phyloP scores from a whole-genome alignment of 2,329 filamentous ascomycete genomes.

The Knoxdaviesia proteae region DNA sequence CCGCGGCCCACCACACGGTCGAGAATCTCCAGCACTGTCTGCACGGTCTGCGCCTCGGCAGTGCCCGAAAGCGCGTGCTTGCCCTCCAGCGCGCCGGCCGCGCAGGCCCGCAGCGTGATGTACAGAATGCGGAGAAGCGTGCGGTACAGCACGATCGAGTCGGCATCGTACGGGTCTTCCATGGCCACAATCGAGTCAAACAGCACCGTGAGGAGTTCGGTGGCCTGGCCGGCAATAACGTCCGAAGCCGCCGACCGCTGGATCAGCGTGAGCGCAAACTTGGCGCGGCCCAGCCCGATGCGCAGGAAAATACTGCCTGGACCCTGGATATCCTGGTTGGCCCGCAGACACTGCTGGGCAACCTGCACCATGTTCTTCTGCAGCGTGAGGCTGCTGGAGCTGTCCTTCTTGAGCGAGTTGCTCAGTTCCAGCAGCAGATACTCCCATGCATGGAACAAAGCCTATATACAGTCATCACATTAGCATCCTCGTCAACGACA shows the following conservation, averaged over 20 bases:
- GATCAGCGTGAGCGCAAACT: conserved; percentile 62
- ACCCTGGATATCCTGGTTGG: conserved; percentile 52
- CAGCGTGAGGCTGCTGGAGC: conserved; percentile 25
- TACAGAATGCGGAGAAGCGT: conserved; percentile 70
- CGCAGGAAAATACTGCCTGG: conserved; percentile 67
- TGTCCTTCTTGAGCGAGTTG: conserved; percentile 24
- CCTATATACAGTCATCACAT: conserved; percentile 22
- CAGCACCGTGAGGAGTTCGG: conserved; percentile 27
- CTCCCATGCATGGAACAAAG: conserved; percentile 77
- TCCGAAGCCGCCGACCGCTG: conserved; percentile 51
- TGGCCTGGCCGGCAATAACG: conserved; percentile 26
- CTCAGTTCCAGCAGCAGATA: conserved; percentile 69
- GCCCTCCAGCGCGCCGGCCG: conserved; percentile 9
- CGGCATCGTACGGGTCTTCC: conserved; percentile 29
- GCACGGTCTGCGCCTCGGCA: conserved; percentile 18
- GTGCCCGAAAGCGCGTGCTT: neutral
- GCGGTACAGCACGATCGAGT: conserved; percentile 53
- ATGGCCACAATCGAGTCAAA: conserved; percentile 31
- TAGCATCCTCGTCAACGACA: neutral
- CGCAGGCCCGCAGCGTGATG: conserved; percentile 52
- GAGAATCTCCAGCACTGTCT: conserved; percentile 58
- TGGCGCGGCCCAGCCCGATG: conserved; percentile 54
- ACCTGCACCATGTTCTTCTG: conserved; percentile 54
- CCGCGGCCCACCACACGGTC: conserved; percentile 61
- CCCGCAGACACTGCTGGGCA: conserved; percentile 53